A percentile compares a stretch with the other conserved stretches of the same genome.
phyloP scores from a whole-genome alignment of 371 early-diverging fungal genomes.

The Mortierella polycephala region DNA sequence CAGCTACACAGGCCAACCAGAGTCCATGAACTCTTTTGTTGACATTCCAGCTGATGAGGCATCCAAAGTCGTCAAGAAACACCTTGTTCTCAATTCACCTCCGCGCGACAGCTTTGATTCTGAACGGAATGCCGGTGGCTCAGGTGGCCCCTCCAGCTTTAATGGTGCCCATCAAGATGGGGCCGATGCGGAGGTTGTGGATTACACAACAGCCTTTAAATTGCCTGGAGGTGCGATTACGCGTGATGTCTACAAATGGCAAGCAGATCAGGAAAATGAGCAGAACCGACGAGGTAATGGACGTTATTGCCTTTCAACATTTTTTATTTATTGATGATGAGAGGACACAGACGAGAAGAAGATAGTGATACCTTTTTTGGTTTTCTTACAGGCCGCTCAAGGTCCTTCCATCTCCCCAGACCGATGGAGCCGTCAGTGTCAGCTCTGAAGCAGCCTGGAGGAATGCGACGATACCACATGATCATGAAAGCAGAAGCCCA shows the following conservation, averaged over 20 bases:
- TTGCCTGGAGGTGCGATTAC: constrained; percentile 84
- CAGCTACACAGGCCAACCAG: constrained; percentile 15
- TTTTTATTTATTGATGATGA: neutral
- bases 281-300: constrained; percentile 58
- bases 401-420: constrained; percentile 66
- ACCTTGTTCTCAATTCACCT: constrained; percentile 69
- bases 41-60: constrained; percentile 76
- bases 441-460: constrained; percentile 80
- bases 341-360: neutral
- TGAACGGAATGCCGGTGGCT: constrained; percentile 31
- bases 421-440: constrained; percentile 57
- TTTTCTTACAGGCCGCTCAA: constrained; percentile 56
- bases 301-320: neutral
- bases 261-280: constrained; percentile 76
- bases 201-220: constrained; percentile 60
- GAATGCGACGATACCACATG: constrained; percentile 89
- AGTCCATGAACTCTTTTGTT: constrained; percentile 39
- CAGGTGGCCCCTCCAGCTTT: constrained; percentile 50
- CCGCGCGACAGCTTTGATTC: constrained; percentile 51
- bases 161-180: constrained; percentile 45
- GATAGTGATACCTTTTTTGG: neutral
- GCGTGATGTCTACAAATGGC: constrained; percentile 93
- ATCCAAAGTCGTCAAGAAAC: constrained; percentile 76
- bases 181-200: constrained; percentile 47
- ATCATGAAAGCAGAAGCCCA: constrained; percentile 74